These are phyloP conservation scores for Moricandia moricandioides DNA, from an alignment of 345 rosid genomes.

Conservation along the genomic window DNA sequence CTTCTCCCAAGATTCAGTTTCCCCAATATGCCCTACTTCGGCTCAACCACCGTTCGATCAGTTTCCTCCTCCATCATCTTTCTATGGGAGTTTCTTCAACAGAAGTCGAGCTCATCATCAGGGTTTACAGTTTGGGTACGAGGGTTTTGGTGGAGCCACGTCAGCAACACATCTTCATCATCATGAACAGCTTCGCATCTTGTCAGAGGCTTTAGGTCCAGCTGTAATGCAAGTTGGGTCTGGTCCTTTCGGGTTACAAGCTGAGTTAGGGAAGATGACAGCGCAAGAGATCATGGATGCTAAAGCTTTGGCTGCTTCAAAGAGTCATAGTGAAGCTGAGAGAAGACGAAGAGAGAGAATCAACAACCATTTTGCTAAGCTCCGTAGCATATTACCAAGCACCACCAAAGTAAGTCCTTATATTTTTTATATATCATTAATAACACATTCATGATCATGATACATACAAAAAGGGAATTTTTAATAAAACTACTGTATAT, in stretches of 20 bases:
- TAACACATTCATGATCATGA: conserved; percentile 13
- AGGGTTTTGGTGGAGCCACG: conserved; percentile 45
- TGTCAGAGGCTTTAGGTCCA: conserved; percentile 77
- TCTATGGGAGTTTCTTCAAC: conserved; percentile 65
- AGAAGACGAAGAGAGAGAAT: conserved; percentile 93
- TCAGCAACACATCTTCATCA: conserved; percentile 38
- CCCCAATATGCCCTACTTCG: conserved; percentile 43
- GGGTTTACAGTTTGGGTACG: conserved; percentile 41
- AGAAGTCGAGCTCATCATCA: conserved; percentile 38
- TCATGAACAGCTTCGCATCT: conserved; percentile 70
- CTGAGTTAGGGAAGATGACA: conserved; percentile 79
- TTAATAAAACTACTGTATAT: not conserved
- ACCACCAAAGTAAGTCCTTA: conserved; percentile 82
- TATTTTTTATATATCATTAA: not conserved
- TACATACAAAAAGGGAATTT: not conserved
- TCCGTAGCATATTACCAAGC: conserved; percentile 88
- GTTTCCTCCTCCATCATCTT: conserved; percentile 47
- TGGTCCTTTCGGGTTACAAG: conserved; percentile 63
- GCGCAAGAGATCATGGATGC: conserved; percentile 98
- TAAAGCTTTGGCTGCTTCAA: conserved; percentile 95
- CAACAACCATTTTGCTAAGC: conserved; percentile 85
- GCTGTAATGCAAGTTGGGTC: conserved; percentile 54
- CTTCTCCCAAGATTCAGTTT: conserved; percentile 50
- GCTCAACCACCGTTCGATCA: conserved; percentile 45
- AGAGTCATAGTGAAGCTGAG: conserved; percentile 97